Conservation (phyloP, 106 monocot species). For the Allium sativum region DNA sequence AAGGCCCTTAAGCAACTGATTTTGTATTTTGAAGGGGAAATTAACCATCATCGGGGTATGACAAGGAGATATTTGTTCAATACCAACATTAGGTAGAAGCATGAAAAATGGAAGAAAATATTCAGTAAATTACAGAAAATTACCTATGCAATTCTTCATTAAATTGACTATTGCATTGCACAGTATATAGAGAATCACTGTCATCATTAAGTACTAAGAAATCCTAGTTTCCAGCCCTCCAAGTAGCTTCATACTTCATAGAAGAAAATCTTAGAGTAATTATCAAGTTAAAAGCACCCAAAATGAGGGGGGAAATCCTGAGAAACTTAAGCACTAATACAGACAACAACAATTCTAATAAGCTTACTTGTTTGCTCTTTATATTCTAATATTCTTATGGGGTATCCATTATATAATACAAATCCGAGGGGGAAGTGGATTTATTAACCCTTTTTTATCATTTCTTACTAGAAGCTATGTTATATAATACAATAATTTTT, state of each 20-base stretch:
- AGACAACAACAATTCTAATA: constrained; percentile 1
- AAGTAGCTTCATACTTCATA: constrained; percentile 98
- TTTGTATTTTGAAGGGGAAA: not conserved
- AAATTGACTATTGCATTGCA: constrained; percentile 26
- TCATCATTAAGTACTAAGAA: constrained; percentile 45
- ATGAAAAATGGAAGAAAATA: no score
- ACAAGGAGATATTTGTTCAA: not conserved
- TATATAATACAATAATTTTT: no score
- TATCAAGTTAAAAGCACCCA: no score
- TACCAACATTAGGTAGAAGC: no score
- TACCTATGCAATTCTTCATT: constrained; percentile 85
- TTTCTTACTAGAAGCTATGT: no score
- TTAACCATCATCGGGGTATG: not conserved
- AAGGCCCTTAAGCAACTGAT: constrained; percentile 94
- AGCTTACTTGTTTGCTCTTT: no score
- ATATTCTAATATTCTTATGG: no score
- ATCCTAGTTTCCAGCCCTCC: constrained; percentile 97
- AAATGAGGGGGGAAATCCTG: no score
- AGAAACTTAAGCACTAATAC: not conserved
- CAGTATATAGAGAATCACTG: constrained; percentile 8
- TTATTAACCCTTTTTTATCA: no score
- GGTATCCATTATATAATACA: no score
- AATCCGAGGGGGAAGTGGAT: no score
- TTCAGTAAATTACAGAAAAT: not conserved
- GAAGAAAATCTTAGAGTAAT: no score